Conservation (phyloP, 345 rosid species). For the Corymbia maculata region DNA sequence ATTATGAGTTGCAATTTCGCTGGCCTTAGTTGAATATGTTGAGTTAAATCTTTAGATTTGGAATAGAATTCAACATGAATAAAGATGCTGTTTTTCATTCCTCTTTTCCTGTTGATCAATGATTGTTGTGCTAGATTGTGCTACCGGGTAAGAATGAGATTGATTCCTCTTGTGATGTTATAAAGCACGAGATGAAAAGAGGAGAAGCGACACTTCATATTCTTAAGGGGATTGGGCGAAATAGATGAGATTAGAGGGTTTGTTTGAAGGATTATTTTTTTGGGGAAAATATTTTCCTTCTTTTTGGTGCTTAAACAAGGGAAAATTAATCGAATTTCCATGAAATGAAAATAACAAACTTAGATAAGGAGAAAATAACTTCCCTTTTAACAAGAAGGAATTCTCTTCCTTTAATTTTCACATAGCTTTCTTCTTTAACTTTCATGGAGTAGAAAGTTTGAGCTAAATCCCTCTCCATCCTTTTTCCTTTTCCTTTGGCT, state of each 20-base stretch:
- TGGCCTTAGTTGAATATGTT: neutral
- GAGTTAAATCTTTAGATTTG: neutral
- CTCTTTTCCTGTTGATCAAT: neutral
- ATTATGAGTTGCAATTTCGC: neutral
- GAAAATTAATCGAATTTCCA: neutral
- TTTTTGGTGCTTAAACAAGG: neutral
- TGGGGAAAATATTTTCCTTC: neutral
- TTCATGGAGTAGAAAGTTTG: neutral
- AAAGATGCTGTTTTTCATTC: neutral
- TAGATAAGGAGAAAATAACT: neutral
- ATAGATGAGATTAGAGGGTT: neutral
- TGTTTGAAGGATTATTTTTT: neutral
- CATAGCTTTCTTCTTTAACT: neutral
- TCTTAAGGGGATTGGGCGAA: neutral
- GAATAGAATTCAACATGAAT: neutral
- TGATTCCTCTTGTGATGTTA: neutral
- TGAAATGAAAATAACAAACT: neutral
- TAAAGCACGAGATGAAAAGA: neutral
- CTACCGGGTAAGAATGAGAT: neutral
- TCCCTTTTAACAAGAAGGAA: neutral
- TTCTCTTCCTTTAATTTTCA: neutral
- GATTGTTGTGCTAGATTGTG: neutral
- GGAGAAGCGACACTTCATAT: neutral
- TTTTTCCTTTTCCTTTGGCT: neutral
- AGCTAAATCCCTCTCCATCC: neutral